Base-by-base conservation (phyloP, 345 rosid species). In the Ailanthus altissimus region DNA sequence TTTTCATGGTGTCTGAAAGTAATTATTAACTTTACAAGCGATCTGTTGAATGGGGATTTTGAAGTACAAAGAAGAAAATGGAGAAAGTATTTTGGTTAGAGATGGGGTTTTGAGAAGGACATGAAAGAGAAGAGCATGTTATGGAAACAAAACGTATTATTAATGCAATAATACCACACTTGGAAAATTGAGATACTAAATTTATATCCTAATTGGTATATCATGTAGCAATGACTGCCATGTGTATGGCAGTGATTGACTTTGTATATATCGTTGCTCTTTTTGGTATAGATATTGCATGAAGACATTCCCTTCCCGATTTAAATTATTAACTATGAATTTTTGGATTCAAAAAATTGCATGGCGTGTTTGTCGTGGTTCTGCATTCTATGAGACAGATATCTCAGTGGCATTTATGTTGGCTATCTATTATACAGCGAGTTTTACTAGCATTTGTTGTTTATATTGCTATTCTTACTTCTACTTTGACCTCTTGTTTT, bases 401-500 rank as follows among this genome's bases (percentile, higher is more conserved):
- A 51, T 72, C 38, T 66, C 12, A 72, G 60, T 62, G 43, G 36
- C 61, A 25, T 72, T 53, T 62, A 25, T 50, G 36, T 46, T 12
- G 53, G 14, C 23, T 43, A 60, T 42, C 20, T 18, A 32, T 20
- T 14, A 57, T 65, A 42, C 56, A 18, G 59, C 54, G 62, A 78
- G 28, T 18, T 62, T 63, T 53, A 9, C 71, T 65, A 64, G 18
- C 40, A 18, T 45, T 72, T 76, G 78, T 70, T 65, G 64, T 59
- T 69, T 67, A 65, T 50, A 75, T 53, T 28, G 12, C 40, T 26
- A 20, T 70, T 71, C 21, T 75, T 36, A 63, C 18, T 63, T 69
- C 28, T 15, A 5, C 13, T 66, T 50, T 50, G 54, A 71, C 76
- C 53, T 80, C 62, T 71, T 73, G 64, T 75, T 80, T 77, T 74